These are phyloP conservation scores for Ogataea ganodermae DNA, from an alignment of 805 yeast species.

Conservation along the genomic window DNA sequence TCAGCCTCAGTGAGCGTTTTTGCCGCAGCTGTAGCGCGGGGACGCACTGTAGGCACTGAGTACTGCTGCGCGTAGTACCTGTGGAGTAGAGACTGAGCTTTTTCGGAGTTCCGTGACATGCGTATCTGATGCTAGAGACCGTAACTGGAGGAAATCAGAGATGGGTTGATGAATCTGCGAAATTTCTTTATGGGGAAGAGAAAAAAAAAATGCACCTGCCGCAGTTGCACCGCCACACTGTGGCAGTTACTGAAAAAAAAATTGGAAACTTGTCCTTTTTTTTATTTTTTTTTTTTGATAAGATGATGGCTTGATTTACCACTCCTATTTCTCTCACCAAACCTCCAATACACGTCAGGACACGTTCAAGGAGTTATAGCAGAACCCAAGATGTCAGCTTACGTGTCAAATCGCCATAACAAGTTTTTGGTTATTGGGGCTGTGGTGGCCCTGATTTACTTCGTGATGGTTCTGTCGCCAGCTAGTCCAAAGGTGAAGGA, in stretches of 20 bases:
- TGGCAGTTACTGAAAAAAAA: not conserved
- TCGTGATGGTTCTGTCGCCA: conserved; percentile 48
- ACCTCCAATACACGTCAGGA: not conserved
- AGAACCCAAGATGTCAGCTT: conserved; percentile 21
- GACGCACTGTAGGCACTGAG: conserved; percentile 49
- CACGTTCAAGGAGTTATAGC: not conserved
- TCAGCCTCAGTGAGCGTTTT: conserved; percentile 63
- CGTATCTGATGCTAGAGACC: too few relatives aligned
- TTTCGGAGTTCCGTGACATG: conserved; percentile 80
- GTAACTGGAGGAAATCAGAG: not conserved
- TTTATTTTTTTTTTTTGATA: not conserved
- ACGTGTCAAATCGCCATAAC: conserved; percentile 47
- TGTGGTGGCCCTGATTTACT: conserved; percentile 46
- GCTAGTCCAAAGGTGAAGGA: conserved; percentile 18
- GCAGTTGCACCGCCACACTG: not conserved
- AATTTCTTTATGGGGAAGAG: not conserved
- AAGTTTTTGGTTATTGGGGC: conserved; percentile 53
- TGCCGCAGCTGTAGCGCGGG: conserved; percentile 57
- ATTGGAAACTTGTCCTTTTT: not conserved
- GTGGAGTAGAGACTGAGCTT: conserved; percentile 69
- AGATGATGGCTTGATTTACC: not conserved
- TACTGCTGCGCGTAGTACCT: conserved; percentile 65
- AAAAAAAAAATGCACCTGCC: not conserved
- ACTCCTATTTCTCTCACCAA: not conserved
- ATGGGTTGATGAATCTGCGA: not conserved